A percentile compares a stretch with the other conserved stretches of the same genome.
Evolutionary conservation across 306 rosid species (phyloP).

Genomic region (Lagenaria siceraria): DNA sequence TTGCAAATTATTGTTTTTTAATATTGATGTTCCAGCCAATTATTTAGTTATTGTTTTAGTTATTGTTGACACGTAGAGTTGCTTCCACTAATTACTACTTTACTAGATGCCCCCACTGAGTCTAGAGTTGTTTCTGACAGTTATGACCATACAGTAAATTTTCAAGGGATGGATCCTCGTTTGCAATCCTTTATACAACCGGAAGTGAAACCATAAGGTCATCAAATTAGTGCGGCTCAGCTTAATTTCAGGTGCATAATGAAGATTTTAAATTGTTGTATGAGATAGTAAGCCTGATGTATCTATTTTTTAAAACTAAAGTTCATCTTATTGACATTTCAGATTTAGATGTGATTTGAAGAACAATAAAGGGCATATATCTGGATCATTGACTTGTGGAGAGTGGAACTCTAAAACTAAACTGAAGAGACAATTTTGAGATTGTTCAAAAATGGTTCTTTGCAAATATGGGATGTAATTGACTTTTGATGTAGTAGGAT

Average conservation of each 20-base stretch:
- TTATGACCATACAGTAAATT: constrained; percentile 72
- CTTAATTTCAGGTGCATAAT: constrained; percentile 57
- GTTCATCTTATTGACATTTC: neutral
- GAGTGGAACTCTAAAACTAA: constrained; percentile 74
- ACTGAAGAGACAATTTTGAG: constrained; percentile 61
- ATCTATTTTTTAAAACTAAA: neutral
- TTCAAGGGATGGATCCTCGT: constrained; percentile 85
- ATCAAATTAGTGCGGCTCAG: constrained; percentile 87
- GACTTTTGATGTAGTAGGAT: too few relatives aligned
- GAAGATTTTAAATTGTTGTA: neutral
- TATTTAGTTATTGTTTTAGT: neutral
- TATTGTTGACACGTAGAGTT: neutral
- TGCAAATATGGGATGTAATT: constrained; percentile 87
- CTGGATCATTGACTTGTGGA: constrained; percentile 79
- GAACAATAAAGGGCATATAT: constrained; percentile 77
- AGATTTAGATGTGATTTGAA: constrained; percentile 88
- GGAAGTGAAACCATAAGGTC: constrained; percentile 74
- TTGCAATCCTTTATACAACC: constrained; percentile 65
- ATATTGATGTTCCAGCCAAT: neutral
- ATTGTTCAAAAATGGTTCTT: constrained; percentile 83
- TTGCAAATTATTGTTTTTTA: neutral
- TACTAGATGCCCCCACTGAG: constrained; percentile 26
- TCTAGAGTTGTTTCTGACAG: constrained; percentile 82
- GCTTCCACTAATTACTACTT: too few relatives aligned
- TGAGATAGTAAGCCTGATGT: neutral